A percentile compares a stretch with the other conserved stretches of the same genome.
Evolutionary conservation across 1,284 basidiomycete species (phyloP).

Genomic region (Cerrena zonata): DNA sequence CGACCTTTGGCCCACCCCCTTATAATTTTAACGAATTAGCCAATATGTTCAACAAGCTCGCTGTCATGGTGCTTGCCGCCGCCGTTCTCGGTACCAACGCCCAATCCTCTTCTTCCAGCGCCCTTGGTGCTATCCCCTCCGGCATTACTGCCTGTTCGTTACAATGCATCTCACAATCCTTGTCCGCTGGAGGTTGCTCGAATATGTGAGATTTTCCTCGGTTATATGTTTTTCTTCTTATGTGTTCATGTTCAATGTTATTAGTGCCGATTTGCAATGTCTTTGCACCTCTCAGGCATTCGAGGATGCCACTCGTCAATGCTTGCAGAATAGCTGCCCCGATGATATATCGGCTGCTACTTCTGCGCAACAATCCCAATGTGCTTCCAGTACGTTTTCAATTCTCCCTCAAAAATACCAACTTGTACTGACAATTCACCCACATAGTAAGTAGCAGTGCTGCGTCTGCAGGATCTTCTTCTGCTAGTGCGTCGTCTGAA

Average conservation of each 20-base stretch:
- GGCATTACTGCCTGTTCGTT: slow-evolving; percentile 19
- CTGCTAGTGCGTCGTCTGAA: too few relatives aligned
- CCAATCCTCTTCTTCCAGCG: slow-evolving; percentile 11
- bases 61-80: slow-evolving; percentile 15
- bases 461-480: too few relatives aligned
- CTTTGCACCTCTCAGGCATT: slow-evolving; percentile 23
- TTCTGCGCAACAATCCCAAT: slow-evolving; percentile 20
- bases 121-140: slow-evolving; percentile 15
- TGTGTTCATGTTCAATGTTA: too few relatives aligned
- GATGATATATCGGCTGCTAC: slow-evolving; percentile 18
- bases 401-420: slow-evolving; percentile 19
- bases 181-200: slow-evolving; percentile 15
- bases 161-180: slow-evolving; percentile 17
- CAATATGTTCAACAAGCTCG: slow-evolving; percentile 16
- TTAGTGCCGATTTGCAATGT: slow-evolving; percentile 23
- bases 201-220: too few relatives aligned
- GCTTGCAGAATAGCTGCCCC: slow-evolving; percentile 22
- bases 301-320: slow-evolving; percentile 18
- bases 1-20: too few relatives aligned
- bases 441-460: background rate
- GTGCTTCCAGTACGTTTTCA: slow-evolving; percentile 25
- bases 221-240: too few relatives aligned
- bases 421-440: background rate
- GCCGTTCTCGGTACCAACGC: slow-evolving; percentile 15
- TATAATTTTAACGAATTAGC: too few relatives aligned